Evolutionary conservation across 441 rosid species (phyloP), one percentile per base, ranked within the genome.

Genomic region (Populus hybrid): DNA sequence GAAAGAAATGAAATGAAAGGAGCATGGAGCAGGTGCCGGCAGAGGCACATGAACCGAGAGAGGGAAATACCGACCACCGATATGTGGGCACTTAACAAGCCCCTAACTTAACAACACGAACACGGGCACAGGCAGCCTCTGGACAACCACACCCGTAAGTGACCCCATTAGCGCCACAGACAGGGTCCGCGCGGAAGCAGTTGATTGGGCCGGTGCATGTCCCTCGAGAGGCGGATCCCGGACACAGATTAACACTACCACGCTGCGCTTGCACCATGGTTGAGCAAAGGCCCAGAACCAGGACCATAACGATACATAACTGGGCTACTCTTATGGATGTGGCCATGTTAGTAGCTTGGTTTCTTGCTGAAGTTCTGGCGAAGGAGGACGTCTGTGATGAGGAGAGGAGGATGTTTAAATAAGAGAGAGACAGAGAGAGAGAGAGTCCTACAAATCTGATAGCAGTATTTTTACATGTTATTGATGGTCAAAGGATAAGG

Each of bases 91-190:
- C 57, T 50, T 88, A 91, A 59, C 97, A 94, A 78, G 82, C 86
- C 61, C 92, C 92, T 46, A 63, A 75, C 80, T 90, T 92, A 7
- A 88, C 90, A 8, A 94, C 92, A 6, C 81, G 83, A 72, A 83
- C 93, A 9, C 95, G 91, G 23, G 90, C 89, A 30, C 96, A 94
- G 8, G 81, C 79, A 8, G 98, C 97, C 36, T 92, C 95, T 5
- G 85, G 87, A 75, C 98, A 91, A 30, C 98, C 98, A 67, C 98
- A 94, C 92, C 87, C 81, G 77, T 94, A 94, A 69, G 95, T 93
- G 30, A 93, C 89, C 35, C 94, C 94, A 73, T 93, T 84, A 1
- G 76, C 88, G 46, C 97, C 97, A 50, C 98, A 94, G 5, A 91
- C 98, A 1, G 95, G 98, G 83, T 91, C 95, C 54, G 90, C 73